Conservation (phyloP, 2,329 filamentous ascomycete species). For the Pseudocercospora fijiensis region DNA sequence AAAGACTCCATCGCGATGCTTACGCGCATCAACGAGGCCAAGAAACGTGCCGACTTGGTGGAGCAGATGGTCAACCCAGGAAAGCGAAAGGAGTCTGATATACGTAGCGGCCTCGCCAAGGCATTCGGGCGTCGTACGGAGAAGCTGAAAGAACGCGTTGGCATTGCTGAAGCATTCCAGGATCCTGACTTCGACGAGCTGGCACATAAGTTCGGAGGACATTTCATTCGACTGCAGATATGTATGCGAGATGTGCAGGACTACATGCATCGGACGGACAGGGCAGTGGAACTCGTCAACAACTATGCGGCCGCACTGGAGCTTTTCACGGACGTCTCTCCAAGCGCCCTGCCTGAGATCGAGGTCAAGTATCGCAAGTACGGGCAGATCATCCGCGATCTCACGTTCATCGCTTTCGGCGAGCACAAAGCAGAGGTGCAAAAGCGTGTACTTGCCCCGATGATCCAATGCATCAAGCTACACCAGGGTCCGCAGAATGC, state of each 20-base stretch:
- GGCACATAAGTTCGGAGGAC: constrained; percentile 84
- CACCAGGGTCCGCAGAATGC: constrained; percentile 82
- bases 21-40: constrained; percentile 82
- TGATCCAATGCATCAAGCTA: constrained; percentile 72
- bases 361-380: constrained; percentile 95
- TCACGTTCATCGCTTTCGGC: constrained; percentile 77
- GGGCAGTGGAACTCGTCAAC: constrained; percentile 78
- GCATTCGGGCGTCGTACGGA: constrained; percentile 87
- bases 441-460: constrained; percentile 80
- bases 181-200: constrained; percentile 79
- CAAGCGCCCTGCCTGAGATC: constrained; percentile 74
- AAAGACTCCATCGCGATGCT: constrained; percentile 65
- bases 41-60: constrained; percentile 90
- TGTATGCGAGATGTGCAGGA: constrained; percentile 91
- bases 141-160: constrained; percentile 72
- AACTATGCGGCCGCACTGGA: constrained; percentile 81
- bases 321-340: constrained; percentile 68
- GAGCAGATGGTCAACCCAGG: constrained; percentile 72
- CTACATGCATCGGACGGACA: constrained; percentile 77
- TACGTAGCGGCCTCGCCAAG: constrained; percentile 78
- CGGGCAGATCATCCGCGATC: constrained; percentile 80
- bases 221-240: constrained; percentile 88
- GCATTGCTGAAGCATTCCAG: constrained; percentile 65
- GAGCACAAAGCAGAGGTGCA: constrained; percentile 74
- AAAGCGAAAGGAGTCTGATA: constrained; percentile 81